phyloP scores from a whole-genome alignment of 352 stramenopile species.

The Pythium folliculosum region DNA sequence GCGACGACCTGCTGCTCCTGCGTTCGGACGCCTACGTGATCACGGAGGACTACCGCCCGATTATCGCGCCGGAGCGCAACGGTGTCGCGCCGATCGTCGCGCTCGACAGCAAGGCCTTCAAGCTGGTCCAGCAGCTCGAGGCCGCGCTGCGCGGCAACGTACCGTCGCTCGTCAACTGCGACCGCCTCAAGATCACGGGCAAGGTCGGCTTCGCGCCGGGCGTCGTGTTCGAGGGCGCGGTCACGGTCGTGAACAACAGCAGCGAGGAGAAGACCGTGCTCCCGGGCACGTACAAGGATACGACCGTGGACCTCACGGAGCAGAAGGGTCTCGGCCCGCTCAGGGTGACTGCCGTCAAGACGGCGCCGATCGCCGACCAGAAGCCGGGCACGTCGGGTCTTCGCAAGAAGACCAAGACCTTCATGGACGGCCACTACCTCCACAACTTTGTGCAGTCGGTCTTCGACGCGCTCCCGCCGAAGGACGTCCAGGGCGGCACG shows the following conservation, averaged over 20 bases:
- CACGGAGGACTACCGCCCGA: conserved; percentile 93
- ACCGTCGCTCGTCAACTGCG: conserved; percentile 95
- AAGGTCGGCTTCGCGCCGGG: conserved; percentile 92
- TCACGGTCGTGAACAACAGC: conserved; percentile 96
- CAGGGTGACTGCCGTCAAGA: conserved; percentile 85
- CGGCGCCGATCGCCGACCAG: conserved; percentile 93
- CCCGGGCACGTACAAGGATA: conserved; percentile 93
- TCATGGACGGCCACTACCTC: conserved; percentile 98
- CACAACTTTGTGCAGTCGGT: conserved; percentile 98
- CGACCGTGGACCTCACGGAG: conserved; percentile 94
- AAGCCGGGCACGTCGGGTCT: conserved; percentile 98
- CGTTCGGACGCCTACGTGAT: conserved; percentile 98
- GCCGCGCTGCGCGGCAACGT: conserved; percentile 91
- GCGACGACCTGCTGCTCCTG: conserved; percentile 89
- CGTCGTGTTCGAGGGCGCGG: conserved; percentile 91
- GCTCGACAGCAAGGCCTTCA: conserved; percentile 98
- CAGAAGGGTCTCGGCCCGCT: conserved; percentile 92
- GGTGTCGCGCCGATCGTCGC: conserved; percentile 94
- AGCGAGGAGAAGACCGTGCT: conserved; percentile 96
- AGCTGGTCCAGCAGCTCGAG: conserved; percentile 97
- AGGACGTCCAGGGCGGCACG: conserved; percentile 93
- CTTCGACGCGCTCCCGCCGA: conserved; percentile 95
- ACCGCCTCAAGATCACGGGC: conserved; percentile 95
- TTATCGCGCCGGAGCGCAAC: conserved; percentile 95
- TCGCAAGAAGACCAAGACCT: conserved; percentile 99